phyloP scores from a whole-genome alignment of 225 moss, liverwort and hornwort species.

The Straminergon stramineum region DNA sequence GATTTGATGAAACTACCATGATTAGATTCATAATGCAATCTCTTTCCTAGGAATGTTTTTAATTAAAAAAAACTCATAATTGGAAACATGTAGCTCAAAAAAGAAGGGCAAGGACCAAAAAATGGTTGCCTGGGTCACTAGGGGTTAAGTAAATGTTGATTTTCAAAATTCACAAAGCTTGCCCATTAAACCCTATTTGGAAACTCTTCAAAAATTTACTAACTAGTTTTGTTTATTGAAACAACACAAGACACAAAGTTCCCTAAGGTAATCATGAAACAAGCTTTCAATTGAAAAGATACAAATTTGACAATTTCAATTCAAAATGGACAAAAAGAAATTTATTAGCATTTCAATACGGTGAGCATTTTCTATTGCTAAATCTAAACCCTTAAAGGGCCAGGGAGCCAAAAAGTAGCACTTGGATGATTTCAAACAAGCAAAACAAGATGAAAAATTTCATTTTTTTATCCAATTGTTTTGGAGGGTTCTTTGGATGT shows the following conservation, averaged over 20 bases:
- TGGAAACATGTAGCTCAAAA: too few species aligned
- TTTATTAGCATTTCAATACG: neutral
- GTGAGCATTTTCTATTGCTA: neutral
- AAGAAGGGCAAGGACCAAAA: too few species aligned
- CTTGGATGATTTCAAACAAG: neutral
- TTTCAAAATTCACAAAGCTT: neutral
- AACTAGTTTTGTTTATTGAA: neutral
- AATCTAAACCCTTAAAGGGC: neutral
- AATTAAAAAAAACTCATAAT: too few species aligned
- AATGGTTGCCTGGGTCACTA: too few species aligned
- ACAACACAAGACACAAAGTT: neutral
- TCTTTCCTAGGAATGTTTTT: too few species aligned
- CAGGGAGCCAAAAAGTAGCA: accelerated
- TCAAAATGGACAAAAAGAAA: neutral
- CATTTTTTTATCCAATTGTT: neutral
- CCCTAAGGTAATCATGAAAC: neutral
- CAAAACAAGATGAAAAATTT: neutral
- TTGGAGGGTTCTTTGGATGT: neutral
- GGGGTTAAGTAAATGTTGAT: too few species aligned
- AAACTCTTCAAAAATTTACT: neutral
- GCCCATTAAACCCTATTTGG: neutral
- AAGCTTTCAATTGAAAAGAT: neutral
- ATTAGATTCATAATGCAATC: too few species aligned
- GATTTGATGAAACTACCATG: too few species aligned
- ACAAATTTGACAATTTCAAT: neutral